phyloP scores from a whole-genome alignment of 495 filamentous ascomycete species.

The Cercophora newfieldiana region DNA sequence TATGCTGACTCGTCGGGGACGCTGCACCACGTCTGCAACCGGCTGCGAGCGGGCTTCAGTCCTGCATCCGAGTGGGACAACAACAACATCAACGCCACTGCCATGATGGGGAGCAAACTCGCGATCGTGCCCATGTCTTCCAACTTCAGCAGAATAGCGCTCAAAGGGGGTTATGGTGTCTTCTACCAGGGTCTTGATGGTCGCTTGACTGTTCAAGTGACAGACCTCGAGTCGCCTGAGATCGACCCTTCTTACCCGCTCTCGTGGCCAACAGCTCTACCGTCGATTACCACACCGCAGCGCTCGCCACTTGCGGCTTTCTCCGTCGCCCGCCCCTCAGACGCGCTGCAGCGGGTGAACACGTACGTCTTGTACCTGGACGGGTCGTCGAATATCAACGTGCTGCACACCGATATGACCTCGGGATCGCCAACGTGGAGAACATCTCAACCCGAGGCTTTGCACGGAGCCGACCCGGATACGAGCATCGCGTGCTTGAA shows the following conservation, averaged over 20 bases:
- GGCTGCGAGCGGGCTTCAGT: background rate
- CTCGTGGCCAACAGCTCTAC: slow-evolving; percentile 21
- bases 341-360: slow-evolving; percentile 16
- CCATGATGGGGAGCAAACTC: slow-evolving; percentile 1
- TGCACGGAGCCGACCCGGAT: slow-evolving; percentile 17
- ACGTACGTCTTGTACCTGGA: slow-evolving; percentile 24
- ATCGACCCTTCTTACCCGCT: background rate
- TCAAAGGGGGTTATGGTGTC: slow-evolving; percentile 25
- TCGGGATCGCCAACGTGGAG: slow-evolving; percentile 6
- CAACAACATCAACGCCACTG: slow-evolving; percentile 6
- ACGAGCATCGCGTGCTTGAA: slow-evolving; percentile 25
- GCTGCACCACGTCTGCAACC: slow-evolving; percentile 21
- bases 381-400: slow-evolving; percentile 10
- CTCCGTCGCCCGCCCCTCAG: slow-evolving; percentile 10
- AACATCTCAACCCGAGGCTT: slow-evolving; percentile 12
- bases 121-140: slow-evolving; percentile 20
- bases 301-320: slow-evolving; percentile 20
- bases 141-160: slow-evolving; percentile 14
- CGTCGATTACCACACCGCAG: background rate
- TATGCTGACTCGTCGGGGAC: slow-evolving; percentile 14
- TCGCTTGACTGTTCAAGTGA: slow-evolving; percentile 4
- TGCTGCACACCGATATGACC: slow-evolving; percentile 15
- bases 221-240: slow-evolving; percentile 7
- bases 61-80: slow-evolving; percentile 15
- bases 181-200: slow-evolving; percentile 18